Evolutionary conservation across 176 grass and related monocot species (phyloP).

Genomic region (Hyparrhenia diplandra): DNA sequence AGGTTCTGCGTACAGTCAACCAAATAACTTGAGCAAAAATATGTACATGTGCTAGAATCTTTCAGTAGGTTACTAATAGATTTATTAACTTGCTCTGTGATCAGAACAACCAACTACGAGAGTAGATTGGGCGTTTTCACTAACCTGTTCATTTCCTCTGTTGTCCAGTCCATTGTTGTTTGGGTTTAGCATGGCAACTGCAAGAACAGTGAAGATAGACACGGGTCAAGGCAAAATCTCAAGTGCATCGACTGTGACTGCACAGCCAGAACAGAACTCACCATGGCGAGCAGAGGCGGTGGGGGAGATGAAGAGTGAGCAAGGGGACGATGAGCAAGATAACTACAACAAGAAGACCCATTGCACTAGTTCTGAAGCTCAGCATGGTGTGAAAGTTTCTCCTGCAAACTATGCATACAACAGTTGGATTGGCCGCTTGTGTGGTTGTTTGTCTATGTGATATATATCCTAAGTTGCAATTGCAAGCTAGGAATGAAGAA

Average conservation of each 20-base stretch:
- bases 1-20: not conserved
- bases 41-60: not conserved
- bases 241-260: not conserved
- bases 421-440: not conserved
- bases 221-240: not conserved
- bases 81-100: not conserved
- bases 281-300: slow-evolving; percentile 26
- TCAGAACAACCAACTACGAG: not conserved
- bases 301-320: slow-evolving; percentile 11
- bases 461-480: not conserved
- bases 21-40: not conserved
- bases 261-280: slow-evolving; percentile 26
- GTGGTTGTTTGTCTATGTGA: not conserved
- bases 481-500: not conserved
- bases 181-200: slow-evolving; percentile 27
- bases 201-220: not conserved
- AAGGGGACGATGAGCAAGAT: slow-evolving; percentile 22
- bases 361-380: not conserved
- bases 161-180: not conserved
- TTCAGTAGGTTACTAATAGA: not conserved
- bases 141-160: slow-evolving; percentile 3
- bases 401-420: not conserved
- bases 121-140: not conserved
- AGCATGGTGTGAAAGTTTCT: no score
- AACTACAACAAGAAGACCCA: not conserved